These are phyloP conservation scores for Cystofilobasidium bisporidii DNA, from an alignment of 768 basidiomycete genomes.

Conservation along the genomic window DNA sequence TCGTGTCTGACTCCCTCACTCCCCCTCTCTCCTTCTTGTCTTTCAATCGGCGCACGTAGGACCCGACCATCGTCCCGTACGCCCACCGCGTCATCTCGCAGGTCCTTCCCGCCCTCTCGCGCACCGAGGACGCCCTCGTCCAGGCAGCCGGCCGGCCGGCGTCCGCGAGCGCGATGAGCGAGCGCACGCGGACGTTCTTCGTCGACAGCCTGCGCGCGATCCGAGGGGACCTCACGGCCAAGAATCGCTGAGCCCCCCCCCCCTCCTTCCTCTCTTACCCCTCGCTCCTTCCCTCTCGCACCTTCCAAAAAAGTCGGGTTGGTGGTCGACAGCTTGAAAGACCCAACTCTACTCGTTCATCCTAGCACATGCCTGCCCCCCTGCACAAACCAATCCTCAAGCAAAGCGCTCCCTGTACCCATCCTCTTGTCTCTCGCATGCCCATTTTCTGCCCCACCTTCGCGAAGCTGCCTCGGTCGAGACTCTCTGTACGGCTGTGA, in stretches of 20 bases:
- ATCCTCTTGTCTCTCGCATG: no score
- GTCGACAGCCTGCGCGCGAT: not conserved
- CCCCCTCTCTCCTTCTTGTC: not conserved
- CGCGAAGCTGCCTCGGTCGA: no score
- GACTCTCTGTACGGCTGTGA: no score
- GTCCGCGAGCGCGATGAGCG: not conserved
- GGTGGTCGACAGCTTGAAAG: no score
- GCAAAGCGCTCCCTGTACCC: no score
- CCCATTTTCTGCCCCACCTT: no score
- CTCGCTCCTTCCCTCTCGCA: no score
- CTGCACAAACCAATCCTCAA: no score
- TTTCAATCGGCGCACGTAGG: not conserved
- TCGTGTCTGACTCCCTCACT: not conserved
- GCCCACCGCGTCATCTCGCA: slow-evolving; percentile 8
- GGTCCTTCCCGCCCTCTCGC: slow-evolving; percentile 6
- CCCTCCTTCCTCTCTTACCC: no score
- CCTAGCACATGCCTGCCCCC: no score
- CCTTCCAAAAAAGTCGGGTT: no score
- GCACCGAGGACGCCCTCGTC: slow-evolving; percentile 3
- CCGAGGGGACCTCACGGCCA: not conserved
- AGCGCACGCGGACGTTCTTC: not conserved
- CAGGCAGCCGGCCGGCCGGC: not conserved
- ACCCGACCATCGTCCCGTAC: slow-evolving; percentile 17
- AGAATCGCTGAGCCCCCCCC: not conserved
- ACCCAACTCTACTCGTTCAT: no score